phyloP scores from a whole-genome alignment of 768 basidiomycete species.

The Tylopilus cervinicoccineus region DNA sequence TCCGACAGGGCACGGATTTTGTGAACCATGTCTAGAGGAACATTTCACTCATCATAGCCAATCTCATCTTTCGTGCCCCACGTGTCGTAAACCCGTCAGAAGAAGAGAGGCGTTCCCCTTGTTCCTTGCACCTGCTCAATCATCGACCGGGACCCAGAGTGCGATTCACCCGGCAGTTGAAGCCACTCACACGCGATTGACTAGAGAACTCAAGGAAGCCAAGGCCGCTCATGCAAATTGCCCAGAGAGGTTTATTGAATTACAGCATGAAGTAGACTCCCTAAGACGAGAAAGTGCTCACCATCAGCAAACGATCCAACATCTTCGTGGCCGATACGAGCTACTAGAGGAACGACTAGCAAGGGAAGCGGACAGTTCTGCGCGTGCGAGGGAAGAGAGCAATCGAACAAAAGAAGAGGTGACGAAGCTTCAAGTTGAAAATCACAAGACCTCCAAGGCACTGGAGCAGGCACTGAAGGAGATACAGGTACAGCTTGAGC shows the following conservation, averaged over 20 bases:
- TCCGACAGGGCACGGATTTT: conserved; percentile 31
- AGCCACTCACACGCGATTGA: conserved; percentile 5
- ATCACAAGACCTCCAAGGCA: conserved; percentile 15
- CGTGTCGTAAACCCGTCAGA: conserved; percentile 27
- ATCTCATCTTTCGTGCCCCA: conserved; percentile 20
- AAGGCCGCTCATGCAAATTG: conserved; percentile 15
- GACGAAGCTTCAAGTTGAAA: conserved; percentile 21
- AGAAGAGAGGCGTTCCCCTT: conserved; percentile 26
- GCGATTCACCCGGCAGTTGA: conserved; percentile 2
- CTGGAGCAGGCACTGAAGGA: conserved; percentile 17
- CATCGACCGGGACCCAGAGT: conserved; percentile 1
- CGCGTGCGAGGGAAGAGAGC: conserved; percentile 12
- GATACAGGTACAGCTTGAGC: conserved; percentile 13
- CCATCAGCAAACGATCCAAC: conserved; percentile 9
- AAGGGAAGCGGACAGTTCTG: conserved; percentile 4
- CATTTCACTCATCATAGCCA: conserved; percentile 14
- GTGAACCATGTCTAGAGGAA: conserved; percentile 25
- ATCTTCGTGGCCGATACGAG: conserved; percentile 16
- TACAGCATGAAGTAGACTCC: conserved; percentile 11
- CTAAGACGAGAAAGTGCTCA: conserved; percentile 5
- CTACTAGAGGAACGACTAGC: conserved; percentile 9
- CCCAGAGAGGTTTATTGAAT: conserved; percentile 3
- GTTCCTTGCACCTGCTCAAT: conserved; percentile 22
- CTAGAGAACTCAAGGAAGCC: conserved; percentile 11
- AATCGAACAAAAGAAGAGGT: conserved; percentile 17